Percentiles rank a stretch among this genome's conserved stretches.
Evolutionary conservation across 768 basidiomycete species (phyloP).

Genomic region (Pluteus cervinus): DNA sequence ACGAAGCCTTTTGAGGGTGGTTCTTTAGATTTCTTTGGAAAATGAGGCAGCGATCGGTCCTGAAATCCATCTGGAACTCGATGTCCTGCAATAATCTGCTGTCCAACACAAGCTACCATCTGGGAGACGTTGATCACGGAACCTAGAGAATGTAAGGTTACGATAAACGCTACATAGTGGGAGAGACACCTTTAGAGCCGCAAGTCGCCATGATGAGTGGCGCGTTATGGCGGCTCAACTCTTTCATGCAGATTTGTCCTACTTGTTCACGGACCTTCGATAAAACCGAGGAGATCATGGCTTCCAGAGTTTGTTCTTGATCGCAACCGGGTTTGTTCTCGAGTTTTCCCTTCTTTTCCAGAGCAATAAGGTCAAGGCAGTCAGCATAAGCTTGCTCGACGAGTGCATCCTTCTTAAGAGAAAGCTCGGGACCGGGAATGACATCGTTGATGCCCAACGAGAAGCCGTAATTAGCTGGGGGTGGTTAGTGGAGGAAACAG

Average conservation of each 20-base stretch:
- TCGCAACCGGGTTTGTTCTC: constrained; percentile 98
- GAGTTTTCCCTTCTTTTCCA: constrained; percentile 85
- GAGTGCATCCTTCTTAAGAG: constrained; percentile 72
- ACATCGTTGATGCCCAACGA: constrained; percentile 99
- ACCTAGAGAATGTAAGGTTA: constrained; percentile 33
- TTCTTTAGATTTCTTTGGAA: constrained; percentile 93
- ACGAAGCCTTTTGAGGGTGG: constrained; percentile 99
- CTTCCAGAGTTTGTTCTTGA: constrained; percentile 95
- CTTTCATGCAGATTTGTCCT: constrained; percentile 96
- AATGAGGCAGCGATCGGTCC: constrained; percentile 98
- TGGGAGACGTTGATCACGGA: constrained; percentile 99
- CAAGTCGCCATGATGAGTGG: constrained; percentile 99
- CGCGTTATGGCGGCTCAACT: constrained; percentile 95
- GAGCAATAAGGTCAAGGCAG: constrained; percentile 81
- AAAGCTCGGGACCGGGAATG: constrained; percentile 86
- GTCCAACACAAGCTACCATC: constrained; percentile 99
- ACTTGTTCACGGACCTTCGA: constrained; percentile 96
- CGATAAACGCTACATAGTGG: not conserved
- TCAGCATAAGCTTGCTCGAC: constrained; percentile 86
- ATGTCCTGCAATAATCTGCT: constrained; percentile 96
- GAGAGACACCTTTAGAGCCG: constrained; percentile 82
- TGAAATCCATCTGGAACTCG: constrained; percentile 99
- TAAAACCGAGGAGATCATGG: constrained; percentile 88
- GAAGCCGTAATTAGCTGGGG: constrained; percentile 91
- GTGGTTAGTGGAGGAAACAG: not conserved